Conservation (phyloP, 2,329 filamentous ascomycete genomes). For the Penicillium vulpinum region DNA sequence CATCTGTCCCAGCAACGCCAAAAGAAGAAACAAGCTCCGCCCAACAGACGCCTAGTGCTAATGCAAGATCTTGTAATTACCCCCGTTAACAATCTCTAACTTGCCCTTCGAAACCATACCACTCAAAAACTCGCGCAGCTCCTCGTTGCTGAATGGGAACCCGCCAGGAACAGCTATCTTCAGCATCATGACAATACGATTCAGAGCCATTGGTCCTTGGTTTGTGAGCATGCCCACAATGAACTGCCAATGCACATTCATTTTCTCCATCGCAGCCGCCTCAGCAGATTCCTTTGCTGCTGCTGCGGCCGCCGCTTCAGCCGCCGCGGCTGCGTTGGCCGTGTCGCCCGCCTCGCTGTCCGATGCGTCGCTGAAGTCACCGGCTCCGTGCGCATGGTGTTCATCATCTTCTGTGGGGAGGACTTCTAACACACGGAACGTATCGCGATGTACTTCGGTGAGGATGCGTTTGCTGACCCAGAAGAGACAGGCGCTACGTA, state of each 20-base stretch:
- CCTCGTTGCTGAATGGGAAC: slow-evolving; percentile 86
- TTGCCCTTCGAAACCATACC: slow-evolving; percentile 73
- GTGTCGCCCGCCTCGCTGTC: slow-evolving; percentile 27
- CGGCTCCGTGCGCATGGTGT: slow-evolving; percentile 19
- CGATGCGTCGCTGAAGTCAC: slow-evolving; percentile 18
- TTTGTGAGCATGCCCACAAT: slow-evolving; percentile 95
- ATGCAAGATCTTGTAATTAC: slow-evolving; percentile 62
- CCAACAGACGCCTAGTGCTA: slow-evolving; percentile 8
- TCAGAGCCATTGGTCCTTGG: slow-evolving; percentile 77
- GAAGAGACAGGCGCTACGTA: slow-evolving; percentile 61
- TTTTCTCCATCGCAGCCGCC: slow-evolving; percentile 66
- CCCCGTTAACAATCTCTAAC: slow-evolving; percentile 65
- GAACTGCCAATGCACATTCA: slow-evolving; percentile 83
- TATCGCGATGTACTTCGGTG: slow-evolving; percentile 48
- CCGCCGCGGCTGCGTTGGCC: slow-evolving; percentile 39
- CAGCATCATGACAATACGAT: slow-evolving; percentile 89
- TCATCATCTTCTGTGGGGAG: slow-evolving; percentile 41
- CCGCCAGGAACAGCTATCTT: slow-evolving; percentile 86
- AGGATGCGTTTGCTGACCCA: slow-evolving; percentile 63
- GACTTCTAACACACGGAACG: slow-evolving; percentile 59
- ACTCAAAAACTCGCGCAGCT: slow-evolving; percentile 75
- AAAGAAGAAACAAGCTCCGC: neutral
- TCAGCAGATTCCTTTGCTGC: slow-evolving; percentile 50
- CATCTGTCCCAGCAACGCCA: slow-evolving; percentile 14
- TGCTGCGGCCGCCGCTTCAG: slow-evolving; percentile 43